A percentile compares a stretch with the other conserved stretches of the same genome.
Evolutionary conservation across 345 rosid genomes (phyloP).

Genomic region (Gossypium raimondii): DNA sequence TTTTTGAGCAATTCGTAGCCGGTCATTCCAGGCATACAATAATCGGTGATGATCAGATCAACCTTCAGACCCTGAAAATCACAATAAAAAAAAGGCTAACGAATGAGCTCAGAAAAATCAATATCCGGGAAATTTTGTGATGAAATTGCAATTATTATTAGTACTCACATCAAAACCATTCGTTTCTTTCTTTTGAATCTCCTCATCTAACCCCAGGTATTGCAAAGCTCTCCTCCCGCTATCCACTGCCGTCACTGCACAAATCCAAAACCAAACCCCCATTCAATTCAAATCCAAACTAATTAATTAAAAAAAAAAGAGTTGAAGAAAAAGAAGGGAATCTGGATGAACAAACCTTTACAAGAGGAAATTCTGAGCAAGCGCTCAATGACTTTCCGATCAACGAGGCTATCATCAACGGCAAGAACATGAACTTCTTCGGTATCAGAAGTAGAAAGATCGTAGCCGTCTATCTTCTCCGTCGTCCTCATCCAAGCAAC

Average conservation of each 20-base stretch:
- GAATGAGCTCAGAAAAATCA: not conserved
- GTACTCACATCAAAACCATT: constrained; percentile 44
- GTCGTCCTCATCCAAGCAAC: constrained; percentile 39
- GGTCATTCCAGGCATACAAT: constrained; percentile 99
- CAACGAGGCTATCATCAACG: constrained; percentile 85
- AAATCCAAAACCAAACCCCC: constrained; percentile 1
- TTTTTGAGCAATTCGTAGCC: constrained; percentile 95
- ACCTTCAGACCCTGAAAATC: constrained; percentile 62
- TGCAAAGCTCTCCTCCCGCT: constrained; percentile 85
- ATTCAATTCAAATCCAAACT: constrained; percentile 7
- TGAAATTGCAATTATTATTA: not conserved
- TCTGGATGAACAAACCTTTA: constrained; percentile 47
- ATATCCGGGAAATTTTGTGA: not conserved
- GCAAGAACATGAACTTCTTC: constrained; percentile 83
- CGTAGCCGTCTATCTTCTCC: constrained; percentile 40
- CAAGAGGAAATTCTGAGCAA: constrained; percentile 72
- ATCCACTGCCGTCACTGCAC: constrained; percentile 85
- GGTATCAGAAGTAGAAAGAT: constrained; percentile 36
- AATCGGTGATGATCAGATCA: constrained; percentile 89
- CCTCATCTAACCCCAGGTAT: constrained; percentile 64
- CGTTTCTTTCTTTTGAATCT: constrained; percentile 19
- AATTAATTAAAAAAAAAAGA: not conserved
- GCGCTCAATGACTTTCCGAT: constrained; percentile 81
- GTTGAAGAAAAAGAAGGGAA: not conserved
- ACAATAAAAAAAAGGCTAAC: not conserved